Percentiles rank a stretch among this genome's conserved stretches.
Evolutionary conservation across 2,329 filamentous ascomycete genomes (phyloP).

Genomic region (Penicillium sp.): DNA sequence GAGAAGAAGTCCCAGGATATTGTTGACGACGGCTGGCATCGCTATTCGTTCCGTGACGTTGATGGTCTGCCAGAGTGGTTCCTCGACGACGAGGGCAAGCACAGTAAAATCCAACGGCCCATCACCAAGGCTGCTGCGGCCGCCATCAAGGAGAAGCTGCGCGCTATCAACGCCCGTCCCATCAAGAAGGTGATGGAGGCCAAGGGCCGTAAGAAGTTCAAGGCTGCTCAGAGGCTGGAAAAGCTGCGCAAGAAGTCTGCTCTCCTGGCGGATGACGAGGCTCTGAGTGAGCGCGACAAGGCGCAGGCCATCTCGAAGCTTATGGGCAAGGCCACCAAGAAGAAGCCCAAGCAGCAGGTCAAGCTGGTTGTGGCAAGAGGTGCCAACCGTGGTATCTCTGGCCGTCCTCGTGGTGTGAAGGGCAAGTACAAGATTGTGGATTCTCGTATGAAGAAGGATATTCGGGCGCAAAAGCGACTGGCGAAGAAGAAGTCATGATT

Average conservation of each 20-base stretch:
- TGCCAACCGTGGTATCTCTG: slow-evolving; percentile 80
- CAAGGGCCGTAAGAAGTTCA: slow-evolving; percentile 95
- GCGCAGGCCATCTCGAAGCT: slow-evolving; percentile 79
- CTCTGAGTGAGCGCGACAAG: slow-evolving; percentile 95
- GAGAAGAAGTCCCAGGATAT: slow-evolving; percentile 78
- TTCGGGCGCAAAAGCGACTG: slow-evolving; percentile 79
- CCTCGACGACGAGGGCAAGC: slow-evolving; percentile 83
- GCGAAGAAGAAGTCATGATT: slow-evolving; percentile 69
- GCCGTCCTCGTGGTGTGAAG: slow-evolving; percentile 88
- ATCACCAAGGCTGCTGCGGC: slow-evolving; percentile 86
- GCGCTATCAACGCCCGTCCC: slow-evolving; percentile 89
- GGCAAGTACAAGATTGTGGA: slow-evolving; percentile 98
- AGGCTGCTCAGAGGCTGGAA: slow-evolving; percentile 85
- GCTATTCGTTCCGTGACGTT: slow-evolving; percentile 83
- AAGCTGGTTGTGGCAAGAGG: slow-evolving; percentile 89
- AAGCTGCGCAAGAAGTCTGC: slow-evolving; percentile 98
- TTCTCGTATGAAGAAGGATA: slow-evolving; percentile 93
- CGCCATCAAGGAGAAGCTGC: slow-evolving; percentile 92
- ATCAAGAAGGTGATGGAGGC: slow-evolving; percentile 99
- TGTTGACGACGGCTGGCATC: slow-evolving; percentile 91
- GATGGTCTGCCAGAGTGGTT: slow-evolving; percentile 98
- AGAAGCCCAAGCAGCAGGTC: slow-evolving; percentile 80
- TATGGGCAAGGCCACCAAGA: slow-evolving; percentile 79
- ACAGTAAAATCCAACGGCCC: slow-evolving; percentile 84
- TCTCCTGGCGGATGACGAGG: slow-evolving; percentile 82